These are phyloP conservation scores for Umbilicaria muhlenbergii DNA, from an alignment of 495 filamentous ascomycete species.

Conservation along the genomic window DNA sequence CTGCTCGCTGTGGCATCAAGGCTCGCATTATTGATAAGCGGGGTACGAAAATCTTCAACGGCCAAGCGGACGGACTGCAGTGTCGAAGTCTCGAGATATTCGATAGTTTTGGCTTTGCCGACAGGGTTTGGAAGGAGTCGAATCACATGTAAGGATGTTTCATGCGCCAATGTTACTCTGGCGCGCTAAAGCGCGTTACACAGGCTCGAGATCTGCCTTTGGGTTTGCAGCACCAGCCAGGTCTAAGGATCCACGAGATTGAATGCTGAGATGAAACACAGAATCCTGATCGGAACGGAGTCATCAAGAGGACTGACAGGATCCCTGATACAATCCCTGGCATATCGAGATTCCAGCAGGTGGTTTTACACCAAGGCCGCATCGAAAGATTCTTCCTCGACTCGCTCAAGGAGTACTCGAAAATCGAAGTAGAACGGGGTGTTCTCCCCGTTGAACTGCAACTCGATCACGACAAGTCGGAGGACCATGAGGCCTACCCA, in stretches of 20 bases:
- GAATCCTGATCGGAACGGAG: conserved; percentile 10
- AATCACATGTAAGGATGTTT: conserved; percentile 29
- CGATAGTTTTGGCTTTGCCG: conserved; percentile 48
- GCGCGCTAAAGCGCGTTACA: background rate
- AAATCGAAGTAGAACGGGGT: conserved; percentile 34
- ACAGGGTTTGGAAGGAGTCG: conserved; percentile 43
- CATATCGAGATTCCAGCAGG: conserved; percentile 29
- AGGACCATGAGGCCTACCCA: conserved; percentile 34
- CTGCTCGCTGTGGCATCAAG: conserved; percentile 42
- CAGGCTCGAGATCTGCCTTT: conserved; percentile 19
- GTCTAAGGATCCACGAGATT: background rate
- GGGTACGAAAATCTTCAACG: conserved; percentile 33
- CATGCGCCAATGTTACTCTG: background rate
- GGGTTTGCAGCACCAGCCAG: conserved; percentile 18
- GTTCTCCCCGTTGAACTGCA: conserved; percentile 30
- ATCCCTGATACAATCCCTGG: conserved; percentile 9
- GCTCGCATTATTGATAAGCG: conserved; percentile 47
- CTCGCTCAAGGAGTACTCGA: conserved; percentile 29
- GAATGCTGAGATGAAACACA: background rate
- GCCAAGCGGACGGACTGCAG: conserved; percentile 47
- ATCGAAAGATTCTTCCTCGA: conserved; percentile 43
- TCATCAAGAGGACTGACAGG: conserved; percentile 2
- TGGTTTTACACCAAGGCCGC: conserved; percentile 37
- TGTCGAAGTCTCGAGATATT: conserved; percentile 47
- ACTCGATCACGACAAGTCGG: conserved; percentile 25